Evolutionary conservation across 1,284 basidiomycete genomes (phyloP).

Genomic region (Fomitopsis palustris): DNA sequence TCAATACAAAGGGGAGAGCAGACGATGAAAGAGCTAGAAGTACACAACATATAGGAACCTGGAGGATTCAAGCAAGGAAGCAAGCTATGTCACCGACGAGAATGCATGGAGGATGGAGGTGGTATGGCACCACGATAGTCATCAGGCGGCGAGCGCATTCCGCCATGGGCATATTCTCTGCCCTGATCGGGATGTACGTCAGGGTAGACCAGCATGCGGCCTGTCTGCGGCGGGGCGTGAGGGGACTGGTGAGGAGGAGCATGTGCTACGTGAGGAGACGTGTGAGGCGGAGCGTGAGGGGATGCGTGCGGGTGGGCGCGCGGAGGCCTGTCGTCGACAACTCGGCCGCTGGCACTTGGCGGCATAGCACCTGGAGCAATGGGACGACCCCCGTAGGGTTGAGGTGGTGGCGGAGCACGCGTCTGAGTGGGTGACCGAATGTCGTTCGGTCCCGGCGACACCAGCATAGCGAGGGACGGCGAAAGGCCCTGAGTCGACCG

Average conservation of each 20-base stretch:
- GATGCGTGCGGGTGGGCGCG: background rate
- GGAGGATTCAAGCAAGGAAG: background rate
- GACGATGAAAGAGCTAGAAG: background rate
- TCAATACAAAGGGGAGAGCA: background rate
- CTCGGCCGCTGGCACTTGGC: background rate
- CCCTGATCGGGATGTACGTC: slow-evolving; percentile 1
- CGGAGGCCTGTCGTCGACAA: slow-evolving; percentile 1
- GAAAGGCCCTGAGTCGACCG: slow-evolving; percentile 23
- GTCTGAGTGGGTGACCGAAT: slow-evolving; percentile 19
- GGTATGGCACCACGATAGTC: background rate
- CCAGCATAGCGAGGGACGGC: slow-evolving; percentile 31
- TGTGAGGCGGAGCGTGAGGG: background rate
- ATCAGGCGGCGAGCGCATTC: background rate
- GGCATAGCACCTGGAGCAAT: slow-evolving; percentile 11
- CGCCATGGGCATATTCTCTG: background rate
- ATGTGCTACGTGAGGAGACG: background rate
- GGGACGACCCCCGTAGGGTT: slow-evolving; percentile 9
- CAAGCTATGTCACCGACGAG: background rate
- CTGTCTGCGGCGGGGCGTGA: background rate
- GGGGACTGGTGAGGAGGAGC: background rate
- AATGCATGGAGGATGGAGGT: background rate
- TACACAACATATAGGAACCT: background rate
- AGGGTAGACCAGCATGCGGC: slow-evolving; percentile 3
- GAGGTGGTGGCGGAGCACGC: slow-evolving; percentile 11
- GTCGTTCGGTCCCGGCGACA: slow-evolving; percentile 25